A percentile compares a stretch with the other conserved stretches of the same genome.
Conservation (phyloP, 139 green algal species). For the Chlamydomonas sp. region DNA sequence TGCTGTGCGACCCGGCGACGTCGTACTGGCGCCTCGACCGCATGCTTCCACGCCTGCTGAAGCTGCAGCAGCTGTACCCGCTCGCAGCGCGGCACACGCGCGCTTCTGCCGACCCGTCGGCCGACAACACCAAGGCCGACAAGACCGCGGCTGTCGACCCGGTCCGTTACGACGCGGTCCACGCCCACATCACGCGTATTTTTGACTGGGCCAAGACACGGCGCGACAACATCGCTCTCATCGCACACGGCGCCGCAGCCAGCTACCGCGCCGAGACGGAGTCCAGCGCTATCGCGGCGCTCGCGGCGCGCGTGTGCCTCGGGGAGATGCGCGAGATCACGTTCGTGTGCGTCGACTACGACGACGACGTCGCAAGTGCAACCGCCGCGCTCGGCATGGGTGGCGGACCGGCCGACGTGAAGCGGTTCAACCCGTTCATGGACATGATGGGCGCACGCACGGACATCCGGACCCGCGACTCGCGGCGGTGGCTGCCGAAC, state of each 20-base stretch:
- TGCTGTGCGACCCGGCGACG: constrained; percentile 9
- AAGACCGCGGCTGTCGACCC: background rate
- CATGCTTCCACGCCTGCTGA: background rate
- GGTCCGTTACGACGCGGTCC: no score
- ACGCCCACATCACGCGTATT: no score
- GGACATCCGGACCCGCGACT: no score
- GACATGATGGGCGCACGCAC: background rate
- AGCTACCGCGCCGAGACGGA: background rate
- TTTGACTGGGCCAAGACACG: no score
- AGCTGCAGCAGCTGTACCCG: constrained; percentile 8
- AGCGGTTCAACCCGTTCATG: no score
- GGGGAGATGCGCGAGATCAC: background rate
- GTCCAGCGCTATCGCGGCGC: no score
- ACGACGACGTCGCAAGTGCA: background rate
- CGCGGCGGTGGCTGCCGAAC: no score
- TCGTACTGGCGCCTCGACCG: background rate
- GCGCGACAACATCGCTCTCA: no score
- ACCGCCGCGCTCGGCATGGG: background rate
- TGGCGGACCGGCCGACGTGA: no score
- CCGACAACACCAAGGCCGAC: background rate
- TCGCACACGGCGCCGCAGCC: no score
- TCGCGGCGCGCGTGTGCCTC: background rate
- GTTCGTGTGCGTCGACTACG: background rate
- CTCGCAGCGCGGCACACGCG: background rate
- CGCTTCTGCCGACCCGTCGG: background rate